Base-by-base conservation (phyloP, 2,329 filamentous ascomycete genomes). In the Pestalotiopsis sp. region DNA sequence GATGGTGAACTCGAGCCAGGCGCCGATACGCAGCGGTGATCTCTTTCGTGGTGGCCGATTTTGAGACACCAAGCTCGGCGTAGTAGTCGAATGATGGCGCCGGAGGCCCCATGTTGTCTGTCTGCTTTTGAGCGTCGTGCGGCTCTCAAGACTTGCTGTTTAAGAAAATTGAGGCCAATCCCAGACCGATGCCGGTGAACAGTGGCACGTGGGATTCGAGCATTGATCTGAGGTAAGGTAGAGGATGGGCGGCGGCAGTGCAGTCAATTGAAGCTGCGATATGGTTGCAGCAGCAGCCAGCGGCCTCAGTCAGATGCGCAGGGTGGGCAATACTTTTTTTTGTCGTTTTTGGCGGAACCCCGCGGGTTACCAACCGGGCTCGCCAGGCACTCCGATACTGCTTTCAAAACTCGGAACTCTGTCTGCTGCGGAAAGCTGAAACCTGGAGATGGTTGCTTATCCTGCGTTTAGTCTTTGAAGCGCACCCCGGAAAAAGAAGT, bases 1-100 rank as follows among this genome's bases (percentile, higher is more conserved):
- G 75, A 45, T 78, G 74, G n/a, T 75, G 68, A 2, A 73, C 63
- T 0, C 57, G 68, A 3, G 73, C 76, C 7, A 77, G 39, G 1
- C 72, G 72, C 7, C 72, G 72, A 64, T 75, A 77, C 9, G 75
- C 68, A 1, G 71, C 52, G 9, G 66, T 74, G 56, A 78, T 70
- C 4, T 78, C 72, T 12, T 72, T 45, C 0, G 52, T 3, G 1
- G 74, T 70, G 3, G 74, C 76, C 1, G 68, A 69, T 17, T 23
- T 39, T 12, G 71, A 70, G 41, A 77, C 69, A 69, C 70, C 70
- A n/a, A 78, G 75, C 69, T 69, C 62, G 38, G 69, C 66, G 61
- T 78, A 78, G 68, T 70, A 70, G 59, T 75, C 72, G 31, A 74
- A 72, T 2, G 45, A 25, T 1, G 66, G 58, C 4, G 39, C 3